Evolutionary conservation across 495 filamentous ascomycete species (phyloP), one percentile per base, ranked within the genome.

Genomic region (Tirmania nivea): DNA sequence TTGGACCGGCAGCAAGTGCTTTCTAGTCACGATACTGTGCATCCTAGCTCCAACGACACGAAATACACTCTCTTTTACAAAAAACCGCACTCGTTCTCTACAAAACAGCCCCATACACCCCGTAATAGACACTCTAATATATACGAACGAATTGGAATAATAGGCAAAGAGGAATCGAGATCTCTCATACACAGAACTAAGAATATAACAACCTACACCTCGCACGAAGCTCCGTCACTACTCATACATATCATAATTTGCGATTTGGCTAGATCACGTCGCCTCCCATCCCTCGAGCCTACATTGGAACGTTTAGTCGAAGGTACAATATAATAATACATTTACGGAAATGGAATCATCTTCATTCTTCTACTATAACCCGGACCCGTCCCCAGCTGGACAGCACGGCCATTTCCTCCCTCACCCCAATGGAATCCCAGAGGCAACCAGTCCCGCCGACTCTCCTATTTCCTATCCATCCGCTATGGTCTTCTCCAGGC

Each of bases 361-460:
- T 52, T 71, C 83, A 16, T 95, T 92, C 74, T 87, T 83, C 77
- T 94, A 89, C 73, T 96, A 94, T 70, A 81, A 77, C 58, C 80
- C 80, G 54, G 84, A 89, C 53, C 80, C 75, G 63, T 71, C 76
- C 48, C 83, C 93, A 66, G 77, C 75, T 64, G 71, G 80, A 63
- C 83, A 86, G 61, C 84, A 89, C 64, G 80, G 82, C 34, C 83
- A 85, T 64, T 94, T 86, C 73, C 76, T 80, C 56, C 78, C 79
- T 52, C 84, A 87, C 52, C 86, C 85, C 9, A 72, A 71, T 56
- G 68, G 72, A 45, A 45, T 45, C 12, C 5, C 12, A 4, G 14
- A 45, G 17, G 14, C 39, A 14, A 45, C 39, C 2, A 45, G 4
- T 8, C 39, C 39, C 12, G 17, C 17, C 14, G 39, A 68, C 59